These are phyloP conservation scores for Tuber magnatum DNA, from an alignment of 495 filamentous ascomycete species.

Conservation along the genomic window DNA sequence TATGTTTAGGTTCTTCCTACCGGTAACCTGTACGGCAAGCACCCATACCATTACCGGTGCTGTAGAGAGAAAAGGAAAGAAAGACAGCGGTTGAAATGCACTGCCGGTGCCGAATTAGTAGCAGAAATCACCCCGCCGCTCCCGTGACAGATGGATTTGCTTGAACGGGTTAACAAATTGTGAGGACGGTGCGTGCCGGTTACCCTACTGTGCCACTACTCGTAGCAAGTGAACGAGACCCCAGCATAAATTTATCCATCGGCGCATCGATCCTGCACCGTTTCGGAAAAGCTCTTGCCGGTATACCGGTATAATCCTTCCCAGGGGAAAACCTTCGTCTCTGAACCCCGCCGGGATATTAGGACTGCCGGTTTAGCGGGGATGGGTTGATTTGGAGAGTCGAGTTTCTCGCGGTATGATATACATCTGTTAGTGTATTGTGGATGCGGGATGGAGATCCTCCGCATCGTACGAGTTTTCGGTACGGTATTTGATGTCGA, in stretches of 20 bases:
- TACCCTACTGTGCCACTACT: too few relatives aligned
- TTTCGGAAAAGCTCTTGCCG: neutral
- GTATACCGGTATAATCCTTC: neutral
- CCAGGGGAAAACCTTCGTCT: neutral
- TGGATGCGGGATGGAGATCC: neutral
- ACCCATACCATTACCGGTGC: too few relatives aligned
- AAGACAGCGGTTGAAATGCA: neutral
- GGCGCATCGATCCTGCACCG: neutral
- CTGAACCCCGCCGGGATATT: neutral
- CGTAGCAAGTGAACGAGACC: neutral
- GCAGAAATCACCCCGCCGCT: neutral
- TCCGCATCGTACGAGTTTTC: neutral
- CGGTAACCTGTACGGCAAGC: too few relatives aligned
- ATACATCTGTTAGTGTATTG: neutral
- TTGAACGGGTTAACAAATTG: neutral
- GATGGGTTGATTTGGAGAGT: neutral
- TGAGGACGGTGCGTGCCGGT: neutral
- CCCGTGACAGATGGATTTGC: too few relatives aligned
- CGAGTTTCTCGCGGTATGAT: too few relatives aligned
- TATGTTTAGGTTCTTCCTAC: too few relatives aligned
- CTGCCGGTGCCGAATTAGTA: neutral
- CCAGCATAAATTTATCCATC: too few relatives aligned
- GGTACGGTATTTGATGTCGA: too few relatives aligned
- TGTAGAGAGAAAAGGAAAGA: too few relatives aligned
- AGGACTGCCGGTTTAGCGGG: neutral